Evolutionary conservation across 768 basidiomycete genomes (phyloP), one percentile per base, ranked within the genome.

Genomic region (Leccinum broughii): DNA sequence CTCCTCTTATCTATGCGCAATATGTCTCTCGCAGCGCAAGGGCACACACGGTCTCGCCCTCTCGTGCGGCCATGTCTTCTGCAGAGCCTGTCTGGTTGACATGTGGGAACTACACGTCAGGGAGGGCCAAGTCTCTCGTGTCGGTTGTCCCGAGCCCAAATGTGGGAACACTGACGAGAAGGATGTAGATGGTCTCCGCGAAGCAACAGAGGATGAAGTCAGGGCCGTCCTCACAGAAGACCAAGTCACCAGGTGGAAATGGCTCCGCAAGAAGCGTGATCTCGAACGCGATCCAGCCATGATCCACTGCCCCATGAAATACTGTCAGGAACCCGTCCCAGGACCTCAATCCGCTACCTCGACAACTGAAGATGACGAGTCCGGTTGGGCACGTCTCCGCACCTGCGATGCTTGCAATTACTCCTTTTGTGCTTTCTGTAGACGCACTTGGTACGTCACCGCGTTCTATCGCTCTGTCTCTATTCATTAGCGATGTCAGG

Each of bases 391-490:
- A 30, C 78, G 86, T 56, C 80, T 94, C 51, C 83, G 94, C 55
- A 83, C 81, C 39, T 95, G 94, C 66, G 74, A 82, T 4, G 72
- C 74, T 34, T 96, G 94, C 70, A 77, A 76, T 4, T 95, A 84
- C 74, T 87, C 87, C 0, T 95, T 95, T 70, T 95, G 94, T 73
- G 82, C 85, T 3, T 89, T 89, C 65, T 97, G 94, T 70, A 83
- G 81, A 63, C 82, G 86, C 49, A 89, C 90, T 53, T 96, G 94
- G 91, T 89, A 67, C 63, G 80, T 55, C 22, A 3, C 53, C 35
- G 34, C 6, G 24, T 6, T 52, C 20, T 28, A 1, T 49, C 39
- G 6, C 56, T 39, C 11, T 54, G 20, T n/a, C 30, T 57, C 54
- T 53, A 52, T 64, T 61, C 14, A 54, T 61, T 1, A 58, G 59